Evolutionary conservation across 2,329 filamentous ascomycete genomes (phyloP), one percentile per base, ranked within the genome.

Genomic region (Sclerotinia spermophila): DNA sequence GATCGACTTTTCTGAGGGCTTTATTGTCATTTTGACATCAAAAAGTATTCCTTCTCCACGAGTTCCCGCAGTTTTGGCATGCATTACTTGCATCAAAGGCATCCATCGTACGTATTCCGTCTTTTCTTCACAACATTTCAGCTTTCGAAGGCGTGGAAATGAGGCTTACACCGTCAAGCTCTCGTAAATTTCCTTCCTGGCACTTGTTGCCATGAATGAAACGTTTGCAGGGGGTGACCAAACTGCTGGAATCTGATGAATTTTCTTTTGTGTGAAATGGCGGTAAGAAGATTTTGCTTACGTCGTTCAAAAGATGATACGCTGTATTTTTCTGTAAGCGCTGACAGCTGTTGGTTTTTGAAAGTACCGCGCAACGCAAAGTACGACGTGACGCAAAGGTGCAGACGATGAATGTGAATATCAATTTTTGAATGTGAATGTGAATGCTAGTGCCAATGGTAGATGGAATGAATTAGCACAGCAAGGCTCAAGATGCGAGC

Each of bases 151-250:
- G 30, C 13, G 44, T 64, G 61, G 30, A 53, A 65, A 65, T 53
- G 33, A 65, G 61, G 61, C 61, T 65, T 65, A 65, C 45, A 53
- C 44, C 61, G 44, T 40, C 61, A 30, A 27, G 45, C 61, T 65
- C 33, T 51, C 24, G 45, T 53, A 21, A 65, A 38, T 27, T 19
- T 65, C 30, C 38, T 38, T 38, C 13, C 21, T 35, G 58, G 17
- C 27, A 19, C 19, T 38, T 21, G 38, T 17, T n/a, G 17, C 42
- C 42, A 19, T 35, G 30, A 6, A 53, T 53, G 61, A 27, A 53
- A 65, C 61, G 61, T 53, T 27, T 8, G 61, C 61, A 65, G 45
- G 61, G 61, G 45, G 15, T 65, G 13, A 65, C 61, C 61, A 53
- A 1, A 27, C 61, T 13, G 61, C 61, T 53, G 61, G 61, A 53